Conservation (phyloP, 2,329 filamentous ascomycete genomes). For the Fonsecaea monophora region DNA sequence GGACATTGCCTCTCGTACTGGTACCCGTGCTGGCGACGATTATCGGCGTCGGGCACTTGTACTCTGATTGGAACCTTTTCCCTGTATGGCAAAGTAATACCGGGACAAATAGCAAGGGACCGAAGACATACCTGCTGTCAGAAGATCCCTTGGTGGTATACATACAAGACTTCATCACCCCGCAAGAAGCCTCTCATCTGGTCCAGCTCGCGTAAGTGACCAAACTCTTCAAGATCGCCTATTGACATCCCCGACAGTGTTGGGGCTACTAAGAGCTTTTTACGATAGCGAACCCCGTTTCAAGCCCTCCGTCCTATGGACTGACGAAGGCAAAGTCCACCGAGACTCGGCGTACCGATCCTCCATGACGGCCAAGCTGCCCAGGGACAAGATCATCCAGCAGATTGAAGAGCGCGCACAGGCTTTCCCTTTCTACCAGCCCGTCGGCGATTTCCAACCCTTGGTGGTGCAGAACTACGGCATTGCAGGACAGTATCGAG, state of each 20-base stretch:
- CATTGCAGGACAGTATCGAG: constrained; percentile 10
- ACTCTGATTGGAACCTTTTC: background rate
- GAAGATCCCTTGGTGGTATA: constrained; percentile 10
- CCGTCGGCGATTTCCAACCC: constrained; percentile 2
- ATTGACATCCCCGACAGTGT: background rate
- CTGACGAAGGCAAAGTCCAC: constrained; percentile 6
- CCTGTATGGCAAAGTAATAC: background rate
- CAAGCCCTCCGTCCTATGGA: constrained; percentile 8
- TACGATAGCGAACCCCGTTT: background rate
- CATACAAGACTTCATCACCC: constrained; percentile 9
- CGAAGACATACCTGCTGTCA: constrained; percentile 5
- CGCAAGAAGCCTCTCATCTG: constrained; percentile 9
- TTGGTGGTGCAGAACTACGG: constrained; percentile 11
- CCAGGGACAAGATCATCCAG: background rate
- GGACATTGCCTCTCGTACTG: background rate
- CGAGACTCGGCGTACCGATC: constrained; percentile 11
- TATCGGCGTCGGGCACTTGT: background rate
- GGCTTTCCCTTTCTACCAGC: background rate
- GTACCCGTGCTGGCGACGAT: background rate
- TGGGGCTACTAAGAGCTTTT: background rate
- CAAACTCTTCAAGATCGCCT: background rate
- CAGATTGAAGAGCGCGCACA: constrained; percentile 6
- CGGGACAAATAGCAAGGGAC: background rate
- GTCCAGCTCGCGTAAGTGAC: constrained; percentile 13
- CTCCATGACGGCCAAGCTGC: constrained; percentile 9